Percentiles rank a stretch among this genome's conserved stretches.
Evolutionary conservation across 2,329 filamentous ascomycete species (phyloP).

Genomic region (Magnaporthales sp.): DNA sequence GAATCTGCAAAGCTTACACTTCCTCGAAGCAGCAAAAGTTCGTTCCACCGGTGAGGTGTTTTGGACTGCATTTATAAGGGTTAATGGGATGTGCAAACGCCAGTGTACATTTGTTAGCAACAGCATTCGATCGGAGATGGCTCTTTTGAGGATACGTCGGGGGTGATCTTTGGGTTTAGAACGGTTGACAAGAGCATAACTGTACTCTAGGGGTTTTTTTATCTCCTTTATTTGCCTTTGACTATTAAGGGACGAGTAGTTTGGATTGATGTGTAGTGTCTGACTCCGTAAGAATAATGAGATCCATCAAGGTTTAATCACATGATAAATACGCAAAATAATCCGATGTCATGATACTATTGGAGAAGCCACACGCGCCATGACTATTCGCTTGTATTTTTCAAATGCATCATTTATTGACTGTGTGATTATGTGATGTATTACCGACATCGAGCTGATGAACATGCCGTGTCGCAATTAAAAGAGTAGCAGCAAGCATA

Average conservation of each 20-base stretch:
- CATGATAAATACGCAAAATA: background rate
- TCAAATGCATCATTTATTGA: no score
- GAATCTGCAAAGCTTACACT: background rate
- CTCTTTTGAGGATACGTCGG: background rate
- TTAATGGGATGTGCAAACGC: background rate
- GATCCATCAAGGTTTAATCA: background rate
- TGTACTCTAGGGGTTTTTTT: background rate
- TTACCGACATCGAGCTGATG: no score
- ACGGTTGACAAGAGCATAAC: background rate
- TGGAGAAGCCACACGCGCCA: background rate
- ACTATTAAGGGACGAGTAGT: background rate
- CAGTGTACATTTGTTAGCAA: slow-evolving; percentile 1
- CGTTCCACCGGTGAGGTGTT: background rate
- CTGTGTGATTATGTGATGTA: no score
- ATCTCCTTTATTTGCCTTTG: background rate
- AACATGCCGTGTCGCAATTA: background rate
- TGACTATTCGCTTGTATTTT: no score
- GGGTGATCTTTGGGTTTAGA: background rate
- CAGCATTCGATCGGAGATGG: background rate
- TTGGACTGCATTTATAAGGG: slow-evolving; percentile 1
- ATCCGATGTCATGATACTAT: background rate
- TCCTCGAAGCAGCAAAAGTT: background rate
- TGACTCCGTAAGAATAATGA: background rate
- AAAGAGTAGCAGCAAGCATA: background rate
- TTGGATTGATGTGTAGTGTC: no score